Evolutionary conservation across 2,329 filamentous ascomycete species (phyloP), one percentile per base, ranked within the genome.

Genomic region (Hymenotorrendiella dingleyae): DNA sequence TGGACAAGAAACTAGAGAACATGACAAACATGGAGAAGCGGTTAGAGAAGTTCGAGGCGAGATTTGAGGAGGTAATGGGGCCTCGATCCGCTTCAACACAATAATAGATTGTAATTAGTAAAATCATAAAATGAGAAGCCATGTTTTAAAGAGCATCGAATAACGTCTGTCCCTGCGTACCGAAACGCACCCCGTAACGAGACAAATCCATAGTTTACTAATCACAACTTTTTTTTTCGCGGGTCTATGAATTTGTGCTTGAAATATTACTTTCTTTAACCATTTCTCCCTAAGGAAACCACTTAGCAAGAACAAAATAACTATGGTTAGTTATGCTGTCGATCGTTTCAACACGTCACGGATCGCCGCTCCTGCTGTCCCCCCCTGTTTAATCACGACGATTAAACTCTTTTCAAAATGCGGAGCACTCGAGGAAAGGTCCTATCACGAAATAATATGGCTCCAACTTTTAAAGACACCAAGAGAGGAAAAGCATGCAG

Each of bases 401-500:
- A 16, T 37, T 26, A 27, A 20, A 27, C 4, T 37, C 21, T 27
- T 12, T 37, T 37, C 12, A 24, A 23, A 37, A 16, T 27, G 14
- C 21, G 12, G 9, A 37, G 8, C 14, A 37, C 11, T 27, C 26
- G 12, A 17, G 21, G 23, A 37, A 37, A 37, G 35, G 21, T 37
- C n/a, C 35, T 27, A 27, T 37, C 11, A 37, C 1, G 35, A 37
- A 37, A 37, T 9, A 37, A 23, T 37, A 37, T 37, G 14, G 35
- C 12, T 24, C 35, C 14, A 37, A 37, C n/a, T 17, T 37, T 26
- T 37, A 17, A 37, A 37, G 21, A 27, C 20, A 37, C 1, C 26
- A 12, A 10, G 4, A 36, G 20, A 37, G 35, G 22, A 27, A 37
- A 37, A 24, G 14, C 24, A 37, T 34, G 33, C 75, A 50, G 27